Evolutionary conservation across 1,284 basidiomycete species (phyloP).

Genomic region (Meripilus lineatus): DNA sequence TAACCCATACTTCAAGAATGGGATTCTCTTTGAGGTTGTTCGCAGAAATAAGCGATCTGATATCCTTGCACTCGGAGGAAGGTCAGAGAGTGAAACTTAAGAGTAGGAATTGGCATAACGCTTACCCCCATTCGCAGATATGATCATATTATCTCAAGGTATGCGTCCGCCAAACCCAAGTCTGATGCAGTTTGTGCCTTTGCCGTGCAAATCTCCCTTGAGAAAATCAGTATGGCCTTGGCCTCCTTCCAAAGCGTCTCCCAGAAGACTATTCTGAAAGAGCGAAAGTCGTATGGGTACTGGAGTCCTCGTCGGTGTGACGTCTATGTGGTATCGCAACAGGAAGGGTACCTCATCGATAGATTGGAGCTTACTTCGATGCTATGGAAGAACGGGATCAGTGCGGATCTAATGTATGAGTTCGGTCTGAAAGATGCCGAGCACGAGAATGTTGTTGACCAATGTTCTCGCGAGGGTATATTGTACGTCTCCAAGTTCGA

Average conservation of each 20-base stretch:
- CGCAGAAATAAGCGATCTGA: slow-evolving; percentile 64
- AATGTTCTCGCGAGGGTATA: slow-evolving; percentile 73
- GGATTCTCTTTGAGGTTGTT: slow-evolving; percentile 73
- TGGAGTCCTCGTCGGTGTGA: slow-evolving; percentile 86
- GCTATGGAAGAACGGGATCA: slow-evolving; percentile 79
- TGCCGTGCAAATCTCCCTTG: slow-evolving; percentile 74
- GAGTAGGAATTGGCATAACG: not conserved
- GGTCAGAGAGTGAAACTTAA: slow-evolving; percentile 37
- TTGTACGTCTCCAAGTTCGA: slow-evolving; percentile 43
- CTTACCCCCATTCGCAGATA: slow-evolving; percentile 44
- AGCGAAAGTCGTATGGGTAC: slow-evolving; percentile 78
- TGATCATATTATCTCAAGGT: slow-evolving; percentile 65
- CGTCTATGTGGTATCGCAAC: slow-evolving; percentile 79
- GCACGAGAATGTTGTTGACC: slow-evolving; percentile 58
- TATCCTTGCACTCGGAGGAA: slow-evolving; percentile 75
- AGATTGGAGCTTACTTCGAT: slow-evolving; percentile 74
- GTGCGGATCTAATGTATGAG: slow-evolving; percentile 86
- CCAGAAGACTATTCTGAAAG: slow-evolving; percentile 66
- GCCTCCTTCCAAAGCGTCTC: slow-evolving; percentile 70
- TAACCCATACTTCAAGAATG: slow-evolving; percentile 64
- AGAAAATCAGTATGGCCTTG: slow-evolving; percentile 72
- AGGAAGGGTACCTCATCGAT: slow-evolving; percentile 70
- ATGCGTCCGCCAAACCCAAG: slow-evolving; percentile 52
- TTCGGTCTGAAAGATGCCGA: slow-evolving; percentile 55
- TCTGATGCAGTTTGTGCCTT: slow-evolving; percentile 58